These are phyloP conservation scores for Crataegus laevigata DNA, from an alignment of 306 rosid species.

Conservation along the genomic window DNA sequence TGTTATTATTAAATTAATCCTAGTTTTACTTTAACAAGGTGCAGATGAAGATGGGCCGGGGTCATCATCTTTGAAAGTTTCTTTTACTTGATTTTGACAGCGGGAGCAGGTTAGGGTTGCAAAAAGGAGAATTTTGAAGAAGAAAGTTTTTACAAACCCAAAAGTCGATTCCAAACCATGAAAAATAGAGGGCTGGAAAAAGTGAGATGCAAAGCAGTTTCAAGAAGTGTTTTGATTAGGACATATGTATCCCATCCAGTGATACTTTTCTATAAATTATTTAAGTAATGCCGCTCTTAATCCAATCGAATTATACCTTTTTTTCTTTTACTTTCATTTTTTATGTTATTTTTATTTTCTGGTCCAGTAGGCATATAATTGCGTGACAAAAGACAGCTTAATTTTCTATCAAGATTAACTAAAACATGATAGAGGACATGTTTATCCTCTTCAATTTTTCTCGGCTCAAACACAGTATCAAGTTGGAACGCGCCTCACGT, in stretches of 20 bases:
- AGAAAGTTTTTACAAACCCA: not conserved
- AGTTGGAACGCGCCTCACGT: no score
- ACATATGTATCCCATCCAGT: not conserved
- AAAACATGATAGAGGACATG: not conserved
- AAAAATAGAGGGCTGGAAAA: not conserved
- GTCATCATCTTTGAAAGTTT: constrained; percentile 2
- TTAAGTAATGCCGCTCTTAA: not conserved
- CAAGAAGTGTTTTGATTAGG: not conserved
- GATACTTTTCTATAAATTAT: not conserved
- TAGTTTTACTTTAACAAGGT: not conserved
- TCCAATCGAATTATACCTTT: constrained; percentile 1
- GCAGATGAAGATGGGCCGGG: not conserved
- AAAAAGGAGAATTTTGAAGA: not conserved
- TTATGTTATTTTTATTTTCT: constrained; percentile 8
- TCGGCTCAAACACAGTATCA: no score
- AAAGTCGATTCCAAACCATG: constrained; percentile 5
- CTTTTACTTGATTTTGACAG: not conserved
- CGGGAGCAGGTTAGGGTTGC: constrained; percentile 20
- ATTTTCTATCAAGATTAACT: not conserved
- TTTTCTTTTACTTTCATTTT: not conserved
- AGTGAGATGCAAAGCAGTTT: not conserved
- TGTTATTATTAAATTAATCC: not conserved
- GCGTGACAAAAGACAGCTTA: not conserved
- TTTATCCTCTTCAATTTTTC: no score
- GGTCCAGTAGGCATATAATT: not conserved